These are phyloP conservation scores for Logfia minima DNA, from an alignment of 129 eudicot genomes.

Conservation along the genomic window DNA sequence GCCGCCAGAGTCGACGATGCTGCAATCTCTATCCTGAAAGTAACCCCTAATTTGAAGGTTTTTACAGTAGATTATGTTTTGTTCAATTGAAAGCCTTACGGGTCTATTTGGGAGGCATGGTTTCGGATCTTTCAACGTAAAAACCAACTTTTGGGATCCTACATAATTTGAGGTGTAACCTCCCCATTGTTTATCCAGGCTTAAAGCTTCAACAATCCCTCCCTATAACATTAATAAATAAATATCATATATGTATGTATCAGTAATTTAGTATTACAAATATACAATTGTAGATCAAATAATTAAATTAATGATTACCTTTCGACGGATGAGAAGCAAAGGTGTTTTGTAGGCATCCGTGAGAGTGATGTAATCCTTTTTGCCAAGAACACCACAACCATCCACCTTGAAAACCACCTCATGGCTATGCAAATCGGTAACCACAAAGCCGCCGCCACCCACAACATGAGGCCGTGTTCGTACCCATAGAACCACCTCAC, in stretches of 20 bases:
- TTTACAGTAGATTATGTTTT: slow-evolving; percentile 28
- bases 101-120: slow-evolving; percentile 44
- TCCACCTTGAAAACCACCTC: slow-evolving; percentile 64
- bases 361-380: slow-evolving; percentile 57
- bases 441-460: slow-evolving; percentile 83
- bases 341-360: slow-evolving; percentile 61
- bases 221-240: slow-evolving; percentile 37
- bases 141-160: slow-evolving; percentile 60
- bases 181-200: slow-evolving; percentile 71
- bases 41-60: slow-evolving; percentile 55
- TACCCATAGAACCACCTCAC: slow-evolving; percentile 54
- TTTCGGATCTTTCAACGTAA: slow-evolving; percentile 65
- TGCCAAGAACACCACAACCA: slow-evolving; percentile 86
- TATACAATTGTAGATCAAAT: no score
- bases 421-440: slow-evolving; percentile 46
- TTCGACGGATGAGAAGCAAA: slow-evolving; percentile 71
- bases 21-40: slow-evolving; percentile 62
- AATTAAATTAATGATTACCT: not conserved
- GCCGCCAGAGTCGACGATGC: slow-evolving; percentile 57
- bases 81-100: slow-evolving; percentile 55
- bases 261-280: no score
- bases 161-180: slow-evolving; percentile 51
- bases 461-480: slow-evolving; percentile 69
- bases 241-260: not conserved
- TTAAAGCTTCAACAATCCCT: slow-evolving; percentile 73